Evolutionary conservation across 805 yeast species (phyloP), one percentile per base, ranked within the genome.

Genomic region (Saccharomycopsis fermentans): DNA sequence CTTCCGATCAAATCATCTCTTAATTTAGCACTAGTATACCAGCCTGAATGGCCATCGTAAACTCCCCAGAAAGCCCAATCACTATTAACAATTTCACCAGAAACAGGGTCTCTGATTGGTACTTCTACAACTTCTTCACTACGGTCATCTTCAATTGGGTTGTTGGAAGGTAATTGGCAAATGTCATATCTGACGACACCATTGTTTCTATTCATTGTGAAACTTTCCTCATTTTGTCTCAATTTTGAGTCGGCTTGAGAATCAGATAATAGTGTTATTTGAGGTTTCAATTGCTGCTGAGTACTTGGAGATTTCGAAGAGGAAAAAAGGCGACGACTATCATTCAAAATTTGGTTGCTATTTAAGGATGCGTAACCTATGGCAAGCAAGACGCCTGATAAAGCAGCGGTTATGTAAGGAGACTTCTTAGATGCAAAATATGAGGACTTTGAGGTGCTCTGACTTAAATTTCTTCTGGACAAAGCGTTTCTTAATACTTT

Each of bases 61-160:
- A 94, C 82, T 4, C 98, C 96, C 81, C 96, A 94, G 68, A 94
- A 90, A 80, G 87, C 86, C 87, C 97, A 86, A 70, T 92, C 97
- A 8, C 74, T 71, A 24, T 66, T 64, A 65, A 73, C 65, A 70
- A 78, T 76, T 63, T 78, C 68, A n/a, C 61, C 63, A 54, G 75
- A 69, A 56, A 81, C 76, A 60, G 81, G 82, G 59, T 84, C 88
- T 65, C 81, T 82, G n/a, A 86, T 74, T 5, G 90, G 88, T 0
- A 84, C 84, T 58, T 86, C 87, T 8, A 87, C 81, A 37, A 87
- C 82, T 62, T 85, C 86, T 67, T 91, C 98, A 1, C 92, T 81
- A 60, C 94, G 81, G 67, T 89, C 96, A 69, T 94, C 99, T 69
- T 94, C 99, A 63, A 91, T 89, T 11, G 98, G 98, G 57, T 86